Conservation (phyloP, 805 yeast species). For the Clavispora phyllophila region DNA sequence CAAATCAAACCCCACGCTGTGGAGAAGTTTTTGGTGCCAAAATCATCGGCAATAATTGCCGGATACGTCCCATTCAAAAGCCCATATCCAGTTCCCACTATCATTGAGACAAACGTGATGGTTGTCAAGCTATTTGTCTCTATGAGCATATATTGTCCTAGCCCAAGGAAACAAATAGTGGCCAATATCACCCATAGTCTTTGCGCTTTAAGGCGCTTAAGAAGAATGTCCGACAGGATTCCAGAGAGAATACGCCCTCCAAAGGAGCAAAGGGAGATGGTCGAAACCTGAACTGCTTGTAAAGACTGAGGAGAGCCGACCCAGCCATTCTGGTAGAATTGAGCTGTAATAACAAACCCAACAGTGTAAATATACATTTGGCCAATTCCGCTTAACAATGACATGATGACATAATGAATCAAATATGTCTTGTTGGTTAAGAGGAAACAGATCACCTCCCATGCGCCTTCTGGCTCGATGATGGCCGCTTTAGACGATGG, state of each 20-base stretch:
- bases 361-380: slow-evolving; percentile 70
- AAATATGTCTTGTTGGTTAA: slow-evolving; percentile 34
- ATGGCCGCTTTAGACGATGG: neutral
- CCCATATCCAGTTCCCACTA: slow-evolving; percentile 67
- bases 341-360: slow-evolving; percentile 61
- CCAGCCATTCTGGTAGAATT: slow-evolving; percentile 35
- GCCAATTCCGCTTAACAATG: slow-evolving; percentile 58
- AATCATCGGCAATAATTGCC: slow-evolving; percentile 65
- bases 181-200: slow-evolving; percentile 60
- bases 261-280: slow-evolving; percentile 61
- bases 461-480: slow-evolving; percentile 3
- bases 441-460: slow-evolving; percentile 17
- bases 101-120: slow-evolving; percentile 40
- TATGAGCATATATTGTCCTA: slow-evolving; percentile 35
- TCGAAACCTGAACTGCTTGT: slow-evolving; percentile 70
- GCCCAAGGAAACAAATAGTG: slow-evolving; percentile 33
- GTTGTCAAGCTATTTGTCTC: slow-evolving; percentile 17
- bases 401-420: slow-evolving; percentile 50
- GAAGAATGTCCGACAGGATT: slow-evolving; percentile 55
- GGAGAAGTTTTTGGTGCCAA: slow-evolving; percentile 63
- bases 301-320: slow-evolving; percentile 37
- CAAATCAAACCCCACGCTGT: slow-evolving; percentile 74
- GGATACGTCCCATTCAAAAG: slow-evolving; percentile 71
- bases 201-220: slow-evolving; percentile 48
- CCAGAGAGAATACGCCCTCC: slow-evolving; percentile 64